Conservation (phyloP, 176 grass and related monocot species). For the Saccharum officinarum region DNA sequence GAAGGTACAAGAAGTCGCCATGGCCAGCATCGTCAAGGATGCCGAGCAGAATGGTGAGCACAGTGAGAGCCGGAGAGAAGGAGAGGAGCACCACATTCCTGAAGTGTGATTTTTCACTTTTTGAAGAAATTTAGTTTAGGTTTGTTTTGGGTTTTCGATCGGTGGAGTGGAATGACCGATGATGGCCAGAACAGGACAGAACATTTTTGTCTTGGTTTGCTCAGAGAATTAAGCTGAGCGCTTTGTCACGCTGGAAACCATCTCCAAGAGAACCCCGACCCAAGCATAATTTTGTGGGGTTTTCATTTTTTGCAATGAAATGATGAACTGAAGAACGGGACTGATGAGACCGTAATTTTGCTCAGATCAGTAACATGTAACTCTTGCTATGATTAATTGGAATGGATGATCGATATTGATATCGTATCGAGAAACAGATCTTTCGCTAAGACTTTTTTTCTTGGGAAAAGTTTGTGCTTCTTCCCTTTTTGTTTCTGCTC, state of each 20-base stretch:
- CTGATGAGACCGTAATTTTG: neutral
- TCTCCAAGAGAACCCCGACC: slow-evolving; percentile 32
- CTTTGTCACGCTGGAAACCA: slow-evolving; percentile 16
- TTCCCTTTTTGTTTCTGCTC: slow-evolving; percentile 18
- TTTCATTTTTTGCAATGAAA: slow-evolving; percentile 32
- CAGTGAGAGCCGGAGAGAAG: slow-evolving; percentile 47
- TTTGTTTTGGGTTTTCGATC: neutral
- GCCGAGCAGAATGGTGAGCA: slow-evolving; percentile 43
- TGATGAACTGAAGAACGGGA: slow-evolving; percentile 2
- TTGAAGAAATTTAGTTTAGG: slow-evolving; percentile 24
- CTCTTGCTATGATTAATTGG: neutral
- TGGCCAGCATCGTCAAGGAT: slow-evolving; percentile 24
- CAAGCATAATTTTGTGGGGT: slow-evolving; percentile 16
- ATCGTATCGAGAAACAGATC: slow-evolving; percentile 4
- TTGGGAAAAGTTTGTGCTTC: slow-evolving; percentile 45
- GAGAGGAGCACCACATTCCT: slow-evolving; percentile 36
- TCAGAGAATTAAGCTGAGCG: neutral
- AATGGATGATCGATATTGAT: neutral
- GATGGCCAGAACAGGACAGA: slow-evolving; percentile 2
- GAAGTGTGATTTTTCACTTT: slow-evolving; percentile 49
- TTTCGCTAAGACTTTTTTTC: slow-evolving; percentile 35
- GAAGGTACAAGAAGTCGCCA: slow-evolving; percentile 36
- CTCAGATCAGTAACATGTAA: slow-evolving; percentile 6
- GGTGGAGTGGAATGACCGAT: neutral
- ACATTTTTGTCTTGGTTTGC: slow-evolving; percentile 48